These are phyloP conservation scores for Strobilomyces echinocephalus DNA, from an alignment of 768 basidiomycete genomes.

Conservation along the genomic window DNA sequence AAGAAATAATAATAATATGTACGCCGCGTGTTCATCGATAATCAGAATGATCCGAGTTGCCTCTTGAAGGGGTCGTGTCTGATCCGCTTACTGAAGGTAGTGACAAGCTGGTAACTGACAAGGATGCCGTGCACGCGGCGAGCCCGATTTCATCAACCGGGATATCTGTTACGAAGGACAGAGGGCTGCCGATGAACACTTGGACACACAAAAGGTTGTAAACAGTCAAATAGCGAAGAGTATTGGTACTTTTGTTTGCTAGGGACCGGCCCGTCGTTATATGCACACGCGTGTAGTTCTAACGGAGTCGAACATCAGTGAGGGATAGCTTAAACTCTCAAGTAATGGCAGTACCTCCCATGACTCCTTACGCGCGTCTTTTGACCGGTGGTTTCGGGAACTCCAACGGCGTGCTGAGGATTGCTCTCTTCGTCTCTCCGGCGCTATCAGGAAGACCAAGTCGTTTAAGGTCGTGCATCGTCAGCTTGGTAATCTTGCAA, in stretches of 20 bases:
- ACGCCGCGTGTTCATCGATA: conserved; percentile 1
- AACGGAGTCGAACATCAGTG: background rate
- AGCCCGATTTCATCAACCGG: background rate
- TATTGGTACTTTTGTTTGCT: background rate
- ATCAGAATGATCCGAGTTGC: background rate
- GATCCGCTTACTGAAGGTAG: background rate
- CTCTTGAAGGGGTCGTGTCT: no score
- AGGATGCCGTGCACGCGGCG: background rate
- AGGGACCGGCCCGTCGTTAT: background rate
- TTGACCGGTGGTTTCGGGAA: conserved; percentile 65
- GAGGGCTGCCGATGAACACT: background rate
- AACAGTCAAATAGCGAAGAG: background rate
- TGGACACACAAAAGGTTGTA: background rate
- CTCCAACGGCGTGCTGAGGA: conserved; percentile 68
- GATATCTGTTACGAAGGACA: background rate
- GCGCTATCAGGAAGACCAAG: conserved; percentile 63
- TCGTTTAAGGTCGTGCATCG: conserved; percentile 58
- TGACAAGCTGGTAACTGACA: background rate
- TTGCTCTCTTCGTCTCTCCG: conserved; percentile 63
- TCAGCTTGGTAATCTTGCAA: conserved; percentile 61
- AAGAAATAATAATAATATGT: background rate
- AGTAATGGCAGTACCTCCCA: background rate
- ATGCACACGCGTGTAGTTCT: background rate
- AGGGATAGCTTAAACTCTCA: background rate
- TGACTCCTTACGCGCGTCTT: conserved; percentile 25